Base-by-base conservation (phyloP, 1,284 basidiomycete species). In the Xanthoconium separans region DNA sequence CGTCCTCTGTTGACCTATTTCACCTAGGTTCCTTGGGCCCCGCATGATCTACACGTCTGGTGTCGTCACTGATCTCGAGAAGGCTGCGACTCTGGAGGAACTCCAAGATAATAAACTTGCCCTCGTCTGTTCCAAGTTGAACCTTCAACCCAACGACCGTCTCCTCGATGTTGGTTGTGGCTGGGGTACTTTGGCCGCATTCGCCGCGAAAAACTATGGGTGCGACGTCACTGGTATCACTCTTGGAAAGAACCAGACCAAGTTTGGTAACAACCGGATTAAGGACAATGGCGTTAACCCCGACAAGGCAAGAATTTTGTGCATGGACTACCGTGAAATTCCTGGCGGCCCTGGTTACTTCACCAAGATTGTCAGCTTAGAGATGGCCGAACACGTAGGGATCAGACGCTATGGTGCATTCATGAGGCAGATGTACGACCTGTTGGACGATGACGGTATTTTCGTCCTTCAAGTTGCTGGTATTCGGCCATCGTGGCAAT, bases 331-430 rank as follows among this genome's bases (percentile, higher is more conserved):
- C 75, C 85, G 96, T 37, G 93, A 98, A 56, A 91, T 98, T 61
- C 94, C 94, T 37, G 83, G 84, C 44, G 82, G 84, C 27, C 81
- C 83, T 53, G 91, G 87, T 52, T 84, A 84, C 54, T 99, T 90
- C 72, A 90, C 85, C 70, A 99, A 99, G 80, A 99, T 99, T 59
- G 93, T 96, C 49, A 89, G 87, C 63, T 82, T 99, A 63, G 96
- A 99, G 75, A 99, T 99, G 96, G 96, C 96, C 36, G 97, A 99
- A 84, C 95, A 98, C 68, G 97, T 99, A 59, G 96, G 96, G 55
- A 87, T 99, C 69, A 87, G 93, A 62, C 90, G 94, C 57, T 99
- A 99, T 73, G 82, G 83, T 45, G 74, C 87, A 42, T 99, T 97
- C 85, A 80, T 99, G 62, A 78, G 79, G 33, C 92, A 98, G 72